Base-by-base conservation (phyloP, 1,284 basidiomycete genomes). In the Malassezia sympodialis region DNA sequence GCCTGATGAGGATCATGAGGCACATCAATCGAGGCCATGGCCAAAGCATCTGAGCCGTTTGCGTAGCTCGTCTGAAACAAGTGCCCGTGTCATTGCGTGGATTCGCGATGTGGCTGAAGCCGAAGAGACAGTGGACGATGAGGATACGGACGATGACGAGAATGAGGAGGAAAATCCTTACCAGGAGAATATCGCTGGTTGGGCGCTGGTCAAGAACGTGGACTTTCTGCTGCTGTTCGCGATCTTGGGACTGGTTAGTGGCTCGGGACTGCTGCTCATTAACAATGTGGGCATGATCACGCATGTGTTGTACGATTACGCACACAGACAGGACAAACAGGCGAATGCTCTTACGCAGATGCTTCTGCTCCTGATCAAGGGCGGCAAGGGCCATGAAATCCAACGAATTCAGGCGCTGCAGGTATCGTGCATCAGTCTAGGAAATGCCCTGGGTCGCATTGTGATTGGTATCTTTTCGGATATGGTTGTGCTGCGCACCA, bases 281-380 rank as follows among this genome's bases (percentile, higher is more conserved):
- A 93, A 93, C 76, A 96, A 96, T 64, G 88, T 89, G 21, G 90
- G 90, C n/a, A 85, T 86, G 0, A 88, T 94, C 72, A 83, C 90
- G 0, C 84, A 88, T 69, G 87, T 87, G 0, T 79, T 96, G 12
- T 88, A 84, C 58, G 82, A 84, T 12, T 79, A 84, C 58, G 27
- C 49, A 12, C 14, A 17, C 26, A n/a, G 4, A 4, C 23, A 19
- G 44, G n/a, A 31, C 34, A 53, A 47, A 41, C 39, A 31, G 15
- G 41, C 37, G 3, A n/a, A 11, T 12, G 19, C 19, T 6, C 37
- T 39, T 21, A n/a, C 15, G 17, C 37, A 39, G 15, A 15, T 21
- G 10, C 15, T 39, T 11, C 37, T 39, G 1, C 12, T 39, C 6
- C 10, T 49, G 24, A 30, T 49, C 26, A 40, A 41, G 35, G 14